Conservation (phyloP, 352 stramenopile species). For the Pythium biforme region DNA sequence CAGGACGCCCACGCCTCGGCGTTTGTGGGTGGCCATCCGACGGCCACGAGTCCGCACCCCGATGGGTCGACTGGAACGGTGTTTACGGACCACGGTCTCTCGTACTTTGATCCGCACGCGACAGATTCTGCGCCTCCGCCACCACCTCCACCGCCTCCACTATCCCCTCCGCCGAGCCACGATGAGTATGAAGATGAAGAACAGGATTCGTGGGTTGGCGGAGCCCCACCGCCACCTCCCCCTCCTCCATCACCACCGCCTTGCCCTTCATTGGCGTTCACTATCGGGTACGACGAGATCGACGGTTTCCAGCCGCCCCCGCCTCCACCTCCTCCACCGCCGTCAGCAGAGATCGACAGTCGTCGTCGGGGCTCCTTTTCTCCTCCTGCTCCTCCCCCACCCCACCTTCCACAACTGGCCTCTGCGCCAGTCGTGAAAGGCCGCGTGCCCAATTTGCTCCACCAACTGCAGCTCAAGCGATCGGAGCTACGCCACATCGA, state of each 20-base stretch:
- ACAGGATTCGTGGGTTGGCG: background rate
- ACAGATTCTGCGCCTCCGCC: background rate
- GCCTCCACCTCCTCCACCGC: slow-evolving; percentile 12
- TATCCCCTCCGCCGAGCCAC: background rate
- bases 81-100: slow-evolving; percentile 53
- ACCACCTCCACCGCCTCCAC: background rate
- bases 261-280: background rate
- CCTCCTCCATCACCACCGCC: background rate
- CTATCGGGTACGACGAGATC: slow-evolving; percentile 6
- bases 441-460: slow-evolving; percentile 8
- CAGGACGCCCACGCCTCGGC: slow-evolving; percentile 1
- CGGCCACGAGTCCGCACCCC: too few relatives aligned
- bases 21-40: background rate
- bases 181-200: slow-evolving; percentile 3
- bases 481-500: slow-evolving; percentile 14
- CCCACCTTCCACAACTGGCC: background rate
- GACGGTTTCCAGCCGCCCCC: slow-evolving; percentile 11
- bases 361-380: slow-evolving; percentile 12
- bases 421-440: background rate
- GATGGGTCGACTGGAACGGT: background rate
- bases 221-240: slow-evolving; percentile 4
- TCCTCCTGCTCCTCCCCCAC: slow-evolving; percentile 15
- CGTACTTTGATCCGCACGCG: slow-evolving; percentile 46
- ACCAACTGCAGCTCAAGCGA: slow-evolving; percentile 14
- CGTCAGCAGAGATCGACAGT: slow-evolving; percentile 1